Evolutionary conservation across 2,329 filamentous ascomycete species (phyloP), one percentile per base, ranked within the genome.

Genomic region (Drechmeria coniospora): DNA sequence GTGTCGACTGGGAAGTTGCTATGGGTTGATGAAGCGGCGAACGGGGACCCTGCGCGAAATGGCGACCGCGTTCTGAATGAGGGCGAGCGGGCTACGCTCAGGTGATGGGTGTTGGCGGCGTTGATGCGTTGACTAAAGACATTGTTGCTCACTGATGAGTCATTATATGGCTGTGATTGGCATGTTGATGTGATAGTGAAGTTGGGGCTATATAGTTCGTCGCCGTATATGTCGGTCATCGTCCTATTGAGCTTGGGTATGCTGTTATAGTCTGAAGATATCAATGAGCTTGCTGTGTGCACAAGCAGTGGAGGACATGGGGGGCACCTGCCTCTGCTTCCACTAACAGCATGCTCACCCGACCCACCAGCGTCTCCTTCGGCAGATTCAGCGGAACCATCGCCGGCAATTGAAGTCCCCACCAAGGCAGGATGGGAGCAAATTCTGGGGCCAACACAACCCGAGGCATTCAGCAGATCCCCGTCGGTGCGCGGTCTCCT

Each of bases 201-300:
- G 40, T 63, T 67, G 1, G 79, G 76, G 41, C 77, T 84, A 60
- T 81, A 92, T 1, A 92, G 65, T 50, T 90, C 82, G 49, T 93
- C 86, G 42, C 73, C 68, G 45, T 80, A 87, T 27, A 82, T 68
- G 45, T 92, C 83, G 12, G 83, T 87, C 56, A 90, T 82, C 1
- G 84, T 90, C 31, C 83, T 68, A 40, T 84, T 77, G 37, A 92
- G 68, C 53, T 87, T 90, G 15, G 84, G 79, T 15, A 74, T 59
- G 21, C 62, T 59, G 35, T 59, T 52, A 38, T 57, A 59, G 38
- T 70, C 65, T 54, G 30, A 7, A n/a, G 12, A 8, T 10, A 15
- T 21, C 22, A 2, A 15, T 71, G 65, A 73, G 62, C 43, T 52
- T 59, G 51, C 44, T 32, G 29, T 28, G 15, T 15, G 15, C 8